Base-by-base conservation (phyloP, 306 rosid species). In the Cucumis melo region DNA sequence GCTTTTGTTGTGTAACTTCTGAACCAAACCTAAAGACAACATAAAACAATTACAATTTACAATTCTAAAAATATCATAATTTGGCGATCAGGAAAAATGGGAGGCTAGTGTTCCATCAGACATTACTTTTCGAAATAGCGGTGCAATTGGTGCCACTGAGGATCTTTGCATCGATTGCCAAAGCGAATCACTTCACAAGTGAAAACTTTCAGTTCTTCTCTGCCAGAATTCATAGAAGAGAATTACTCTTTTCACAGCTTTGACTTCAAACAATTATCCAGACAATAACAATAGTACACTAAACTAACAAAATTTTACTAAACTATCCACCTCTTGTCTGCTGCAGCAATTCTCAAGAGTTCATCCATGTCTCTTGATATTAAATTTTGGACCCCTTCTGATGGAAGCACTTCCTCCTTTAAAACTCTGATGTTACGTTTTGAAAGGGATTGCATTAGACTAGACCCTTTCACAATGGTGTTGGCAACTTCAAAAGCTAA, bases 111-210 rank as follows among this genome's bases (percentile, higher is more conserved):
- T 74, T 61, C 71, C 48, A 70, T 34, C n/a, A 73, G 62, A 9
- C 56, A 21, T 86, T 92, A 95, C 99, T 90, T 95, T 65, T 90
- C 96, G 82, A 95, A 95, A 83, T 90, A 95, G 84, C 99, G 93
- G 78, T 95, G 85, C 81, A 95, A 83, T 79, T 95, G 85, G 83
- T 95, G 99, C 99, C 99, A 95, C 75, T 95, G 99, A 81, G 99
- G 99, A 88, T 95, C 98, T 87, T 90, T 92, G 79, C 99, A 95
- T 73, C 93, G 97, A 88, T 95, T 95, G 81, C 99, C 99, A 83
- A 95, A 95, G 24, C 99, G 98, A 41, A 95, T 96, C 80, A 95
- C 98, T 88, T 95, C 99, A 63, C 98, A 91, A 6, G 91, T 85
- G 84, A 95, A 95, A 58, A 92, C 84, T 84, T 86, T 89, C 84